Base-by-base conservation (phyloP, 2,329 filamentous ascomycete genomes). In the Lasiodiplodia gonubiensis region DNA sequence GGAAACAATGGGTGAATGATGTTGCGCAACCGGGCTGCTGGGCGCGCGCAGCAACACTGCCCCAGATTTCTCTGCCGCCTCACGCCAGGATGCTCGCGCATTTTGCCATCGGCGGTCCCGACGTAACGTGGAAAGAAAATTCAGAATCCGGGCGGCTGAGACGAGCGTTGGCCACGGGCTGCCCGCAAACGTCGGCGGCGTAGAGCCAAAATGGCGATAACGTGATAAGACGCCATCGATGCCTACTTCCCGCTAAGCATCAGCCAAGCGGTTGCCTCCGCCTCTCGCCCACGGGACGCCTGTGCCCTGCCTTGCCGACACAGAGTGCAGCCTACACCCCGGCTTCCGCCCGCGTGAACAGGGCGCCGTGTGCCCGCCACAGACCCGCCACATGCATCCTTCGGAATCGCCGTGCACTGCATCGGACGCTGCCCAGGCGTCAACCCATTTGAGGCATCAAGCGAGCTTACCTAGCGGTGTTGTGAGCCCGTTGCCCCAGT, bases 181-280 rank as follows among this genome's bases (percentile, higher is more conserved):
- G 59, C 59, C 59, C 21, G 59, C 42, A 63, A 63, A 63, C 59
- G 59, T 63, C 46, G 59, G 42, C 59, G 42, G 42, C 27, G 59
- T 25, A 12, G 18, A 37, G 59, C 39, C 11, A n/a, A 21, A 25
- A 35, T 63, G 59, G 59, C 23, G 59, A 25, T 63, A 63, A 63
- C 59, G 59, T 63, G 59, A 63, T 51, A 63, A 63, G 59, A 51
- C 59, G 59, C 46, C 42, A 63, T 63, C 46, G 46, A 42, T 27
- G 39, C 39, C 57, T 59, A 48, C 30, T 33, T 27, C 27, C 59
- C 59, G 46, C 59, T 63, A 63, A 63, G 59, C 59, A 39, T 63
- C 27, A 25, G 59, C 59, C 59, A 63, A 63, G 59, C 42, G 46
- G 57, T 39, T n/a, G 46, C 59, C 59, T 63, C 59, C 59, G 33